Evolutionary conservation across 2,329 filamentous ascomycete species (phyloP).

Genomic region (Aspergillus fumigatus): DNA sequence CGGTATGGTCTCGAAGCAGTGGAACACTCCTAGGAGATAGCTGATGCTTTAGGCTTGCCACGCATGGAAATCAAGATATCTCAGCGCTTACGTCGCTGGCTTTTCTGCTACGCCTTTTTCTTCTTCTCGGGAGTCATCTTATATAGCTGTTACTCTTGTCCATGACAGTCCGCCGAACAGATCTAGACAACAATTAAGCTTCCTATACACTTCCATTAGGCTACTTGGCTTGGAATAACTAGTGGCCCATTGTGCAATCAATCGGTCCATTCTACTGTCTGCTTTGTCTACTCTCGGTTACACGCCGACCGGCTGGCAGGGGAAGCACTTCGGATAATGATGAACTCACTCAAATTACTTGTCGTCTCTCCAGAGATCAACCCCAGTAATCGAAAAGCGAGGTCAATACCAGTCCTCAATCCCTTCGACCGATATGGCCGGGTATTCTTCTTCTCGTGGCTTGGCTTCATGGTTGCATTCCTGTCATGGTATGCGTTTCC

Average conservation of each 20-base stretch:
- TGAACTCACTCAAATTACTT: constrained; percentile 24
- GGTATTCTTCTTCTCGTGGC: constrained; percentile 86
- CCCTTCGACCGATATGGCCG: constrained; percentile 73
- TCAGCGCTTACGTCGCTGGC: background rate
- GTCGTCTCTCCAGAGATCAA: constrained; percentile 65
- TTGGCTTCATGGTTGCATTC: constrained; percentile 82
- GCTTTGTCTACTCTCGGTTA: background rate
- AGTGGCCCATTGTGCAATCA: background rate
- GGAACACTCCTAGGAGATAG: constrained; percentile 9
- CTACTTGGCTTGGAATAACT: background rate
- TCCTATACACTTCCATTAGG: background rate
- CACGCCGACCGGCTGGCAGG: background rate
- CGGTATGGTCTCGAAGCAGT: background rate
- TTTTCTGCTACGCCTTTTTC: background rate
- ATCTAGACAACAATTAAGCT: background rate
- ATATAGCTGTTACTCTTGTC: background rate
- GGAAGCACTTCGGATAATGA: constrained; percentile 5
- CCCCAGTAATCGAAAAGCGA: constrained; percentile 77
- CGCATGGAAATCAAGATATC: background rate
- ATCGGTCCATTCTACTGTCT: background rate
- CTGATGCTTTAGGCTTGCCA: background rate
- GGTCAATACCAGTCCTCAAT: constrained; percentile 74
- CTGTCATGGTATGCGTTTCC: constrained; percentile 91
- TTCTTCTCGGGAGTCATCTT: background rate
- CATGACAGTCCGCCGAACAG: background rate